Conservation (phyloP, 352 stramenopile genomes). For the Phytophthora pluvialis region DNA sequence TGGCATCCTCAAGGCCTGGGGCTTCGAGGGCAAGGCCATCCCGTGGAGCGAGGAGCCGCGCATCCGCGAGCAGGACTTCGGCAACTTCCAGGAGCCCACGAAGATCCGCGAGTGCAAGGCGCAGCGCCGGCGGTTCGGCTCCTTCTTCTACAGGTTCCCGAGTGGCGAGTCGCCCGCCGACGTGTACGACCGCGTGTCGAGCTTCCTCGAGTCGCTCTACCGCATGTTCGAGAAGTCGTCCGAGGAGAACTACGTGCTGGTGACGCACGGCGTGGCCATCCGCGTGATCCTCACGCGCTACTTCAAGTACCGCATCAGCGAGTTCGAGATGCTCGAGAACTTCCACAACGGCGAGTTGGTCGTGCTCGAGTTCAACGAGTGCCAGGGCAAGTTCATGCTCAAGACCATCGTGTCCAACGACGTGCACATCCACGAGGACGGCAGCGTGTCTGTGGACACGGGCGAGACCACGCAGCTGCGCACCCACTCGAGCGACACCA, state of each 20-base stretch:
- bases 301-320: slow-evolving; percentile 87
- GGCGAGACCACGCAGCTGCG: slow-evolving; percentile 58
- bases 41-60: slow-evolving; percentile 86
- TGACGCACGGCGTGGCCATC: slow-evolving; percentile 89
- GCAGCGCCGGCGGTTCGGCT: slow-evolving; percentile 78
- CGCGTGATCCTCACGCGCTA: slow-evolving; percentile 90
- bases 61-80: slow-evolving; percentile 92
- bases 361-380: slow-evolving; percentile 78
- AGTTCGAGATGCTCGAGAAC: slow-evolving; percentile 88
- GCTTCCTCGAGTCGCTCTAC: slow-evolving; percentile 89
- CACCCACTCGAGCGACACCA: slow-evolving; percentile 50
- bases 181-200: slow-evolving; percentile 90
- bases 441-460: slow-evolving; percentile 48
- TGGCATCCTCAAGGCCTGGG: slow-evolving; percentile 77
- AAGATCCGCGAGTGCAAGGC: slow-evolving; percentile 86
- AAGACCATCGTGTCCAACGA: slow-evolving; percentile 71
- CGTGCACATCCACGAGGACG: slow-evolving; percentile 55
- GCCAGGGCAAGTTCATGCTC: slow-evolving; percentile 63
- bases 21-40: slow-evolving; percentile 54
- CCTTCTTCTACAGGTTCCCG: slow-evolving; percentile 91
- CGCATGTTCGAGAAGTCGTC: slow-evolving; percentile 83
- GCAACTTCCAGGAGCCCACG: slow-evolving; percentile 87
- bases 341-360: slow-evolving; percentile 88
- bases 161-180: slow-evolving; percentile 89
- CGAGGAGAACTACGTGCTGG: slow-evolving; percentile 86